These are phyloP conservation scores for Globisporangium solare DNA, from an alignment of 352 stramenopile genomes.

Conservation along the genomic window DNA sequence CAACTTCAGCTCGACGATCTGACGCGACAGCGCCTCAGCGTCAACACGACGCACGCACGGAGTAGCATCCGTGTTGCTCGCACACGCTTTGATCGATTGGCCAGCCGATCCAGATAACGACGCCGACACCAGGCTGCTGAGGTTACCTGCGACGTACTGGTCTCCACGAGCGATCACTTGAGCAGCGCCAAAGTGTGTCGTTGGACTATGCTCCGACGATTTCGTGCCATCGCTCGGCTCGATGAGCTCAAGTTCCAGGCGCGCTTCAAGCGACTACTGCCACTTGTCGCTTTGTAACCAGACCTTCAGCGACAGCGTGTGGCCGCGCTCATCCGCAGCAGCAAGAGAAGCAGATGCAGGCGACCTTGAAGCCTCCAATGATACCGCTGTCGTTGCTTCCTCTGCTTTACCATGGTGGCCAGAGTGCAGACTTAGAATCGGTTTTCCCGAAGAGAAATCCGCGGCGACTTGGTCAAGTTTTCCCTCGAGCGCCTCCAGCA, in stretches of 20 bases:
- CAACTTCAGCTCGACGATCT: constrained; percentile 77
- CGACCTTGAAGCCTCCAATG: no score
- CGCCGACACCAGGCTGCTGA: neutral
- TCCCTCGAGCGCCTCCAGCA: constrained; percentile 38
- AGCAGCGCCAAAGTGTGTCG: neutral
- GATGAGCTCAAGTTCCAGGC: constrained; percentile 11
- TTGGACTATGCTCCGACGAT: neutral
- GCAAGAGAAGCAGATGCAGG: neutral
- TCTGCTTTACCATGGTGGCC: no score
- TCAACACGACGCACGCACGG: constrained; percentile 54
- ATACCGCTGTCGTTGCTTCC: no score
- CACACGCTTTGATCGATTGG: neutral
- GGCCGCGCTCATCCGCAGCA: constrained; percentile 2
- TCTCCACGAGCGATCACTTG: no score
- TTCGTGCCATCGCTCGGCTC: neutral
- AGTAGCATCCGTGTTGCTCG: constrained; percentile 11
- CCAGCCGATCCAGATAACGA: neutral
- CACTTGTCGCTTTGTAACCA: constrained; percentile 54
- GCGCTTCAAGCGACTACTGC: constrained; percentile 27
- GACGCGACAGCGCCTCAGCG: constrained; percentile 50
- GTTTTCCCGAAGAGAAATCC: constrained; percentile 30
- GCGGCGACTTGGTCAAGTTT: constrained; percentile 46
- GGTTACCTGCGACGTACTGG: neutral
- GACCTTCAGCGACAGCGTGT: constrained; percentile 36
- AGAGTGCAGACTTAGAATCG: constrained; percentile 28